These are phyloP conservation scores for Candida hungchunana DNA, from an alignment of 805 yeast species.

Conservation along the genomic window DNA sequence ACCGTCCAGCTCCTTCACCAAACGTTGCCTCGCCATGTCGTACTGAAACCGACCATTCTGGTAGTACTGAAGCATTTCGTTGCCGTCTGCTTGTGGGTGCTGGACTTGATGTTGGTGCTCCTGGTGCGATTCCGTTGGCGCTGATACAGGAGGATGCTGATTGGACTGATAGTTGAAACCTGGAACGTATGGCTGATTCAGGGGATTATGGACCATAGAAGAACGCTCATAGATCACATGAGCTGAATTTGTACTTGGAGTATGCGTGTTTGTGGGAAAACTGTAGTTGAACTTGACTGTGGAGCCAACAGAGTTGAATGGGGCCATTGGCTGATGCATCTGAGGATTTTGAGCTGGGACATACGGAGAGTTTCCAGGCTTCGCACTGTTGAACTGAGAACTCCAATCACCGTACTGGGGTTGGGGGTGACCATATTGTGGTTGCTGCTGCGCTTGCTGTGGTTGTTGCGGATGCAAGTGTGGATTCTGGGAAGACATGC, in stretches of 20 bases:
- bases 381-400: conserved; percentile 1
- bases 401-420: conserved; percentile 4
- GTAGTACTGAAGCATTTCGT: conserved; percentile 14
- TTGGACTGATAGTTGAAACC: no score
- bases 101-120: background rate
- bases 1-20: conserved; percentile 18
- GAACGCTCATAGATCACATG: conserved; percentile 1
- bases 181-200: no score
- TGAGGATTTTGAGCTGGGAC: conserved; percentile 5
- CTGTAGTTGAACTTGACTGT: background rate
- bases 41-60: conserved; percentile 23
- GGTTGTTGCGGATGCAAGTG: conserved; percentile 5
- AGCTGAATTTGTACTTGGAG: background rate
- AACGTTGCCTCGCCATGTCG: conserved; percentile 14
- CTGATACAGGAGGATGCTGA: no score
- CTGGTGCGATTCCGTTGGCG: background rate
- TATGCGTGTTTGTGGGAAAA: conserved; percentile 1
- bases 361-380: conserved; percentile 1
- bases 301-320: background rate
- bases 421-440: background rate
- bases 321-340: conserved; percentile 4
- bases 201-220: background rate
- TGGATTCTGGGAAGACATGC: background rate
- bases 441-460: conserved; percentile 8
- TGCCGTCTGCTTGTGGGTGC: background rate